These are phyloP conservation scores for Vicia faba DNA, from an alignment of 306 rosid species.

Conservation along the genomic window DNA sequence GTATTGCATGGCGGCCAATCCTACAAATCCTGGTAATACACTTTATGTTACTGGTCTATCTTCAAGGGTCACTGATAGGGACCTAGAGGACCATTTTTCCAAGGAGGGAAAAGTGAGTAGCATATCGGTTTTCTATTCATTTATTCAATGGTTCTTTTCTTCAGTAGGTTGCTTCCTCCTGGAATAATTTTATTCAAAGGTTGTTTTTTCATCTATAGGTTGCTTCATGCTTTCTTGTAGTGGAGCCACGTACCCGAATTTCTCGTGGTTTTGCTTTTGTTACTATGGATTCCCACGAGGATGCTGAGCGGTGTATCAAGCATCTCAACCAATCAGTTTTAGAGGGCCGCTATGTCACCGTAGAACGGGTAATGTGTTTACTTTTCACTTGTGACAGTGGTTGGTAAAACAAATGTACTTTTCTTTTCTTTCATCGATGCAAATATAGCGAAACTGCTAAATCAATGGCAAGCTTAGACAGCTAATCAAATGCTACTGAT, in stretches of 20 bases:
- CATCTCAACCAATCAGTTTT: conserved; percentile 97
- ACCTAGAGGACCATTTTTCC: conserved; percentile 84
- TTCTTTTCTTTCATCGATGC: conserved; percentile 79
- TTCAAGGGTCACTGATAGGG: conserved; percentile 87
- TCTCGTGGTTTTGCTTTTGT: conserved; percentile 99
- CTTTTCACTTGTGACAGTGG: conserved; percentile 31
- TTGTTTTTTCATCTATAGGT: conserved; percentile 56
- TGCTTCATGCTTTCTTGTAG: conserved; percentile 93
- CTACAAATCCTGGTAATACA: conserved; percentile 68
- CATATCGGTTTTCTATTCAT: background rate
- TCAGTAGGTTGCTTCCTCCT: background rate
- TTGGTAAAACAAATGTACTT: conserved; percentile 36
- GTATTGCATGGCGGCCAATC: conserved; percentile 45
- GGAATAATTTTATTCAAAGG: conserved; percentile 1
- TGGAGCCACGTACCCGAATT: conserved; percentile 88
- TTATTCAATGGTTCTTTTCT: background rate
- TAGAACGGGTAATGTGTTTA: conserved; percentile 81
- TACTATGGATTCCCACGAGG: conserved; percentile 79
- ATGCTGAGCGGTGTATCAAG: conserved; percentile 84
- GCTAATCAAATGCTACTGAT: conserved; percentile 85
- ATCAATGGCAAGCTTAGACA: conserved; percentile 95
- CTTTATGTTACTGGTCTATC: conserved; percentile 97
- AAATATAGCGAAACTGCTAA: conserved; percentile 93
- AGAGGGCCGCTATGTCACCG: conserved; percentile 95
- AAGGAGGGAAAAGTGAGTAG: conserved; percentile 88